Evolutionary conservation across 106 monocot genomes (phyloP), one percentile per base, ranked within the genome.

Genomic region (Gastrodia elata): DNA sequence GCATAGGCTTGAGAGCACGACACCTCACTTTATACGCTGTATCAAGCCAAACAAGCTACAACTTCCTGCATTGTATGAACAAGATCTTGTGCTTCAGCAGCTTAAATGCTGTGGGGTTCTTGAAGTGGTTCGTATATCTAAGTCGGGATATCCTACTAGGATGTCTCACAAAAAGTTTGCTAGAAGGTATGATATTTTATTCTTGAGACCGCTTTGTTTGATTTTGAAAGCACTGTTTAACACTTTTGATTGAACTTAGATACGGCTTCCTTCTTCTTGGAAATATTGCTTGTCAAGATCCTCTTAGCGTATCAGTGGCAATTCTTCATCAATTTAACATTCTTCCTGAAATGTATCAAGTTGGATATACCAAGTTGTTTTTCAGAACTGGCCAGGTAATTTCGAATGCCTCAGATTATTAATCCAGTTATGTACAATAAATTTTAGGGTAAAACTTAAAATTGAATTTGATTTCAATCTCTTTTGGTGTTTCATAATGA

Each of bases 281-380:
- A 79, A 81, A 75, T 86, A 86, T 90, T 72, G 90, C 89, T 77
- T 84, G 87, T 33, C 87, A 90, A 86, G 90, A 96, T 68, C 92
- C 96, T 26, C 77, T 96, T 25, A 96, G 87, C 75, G 92, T 96
- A 40, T 96, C 96, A 28, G 88, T 96, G 36, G 92, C 92, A 27
- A 92, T 96, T 74, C 96, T 96, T 81, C 87, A 92, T 15, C 96
- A 96, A 35, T 96, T 92, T 56, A 90, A 90, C 77, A 87, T 96
- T 75, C 84, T 92, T 73, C 96, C 96, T 27, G 96, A 96, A 78
- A 96, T 96, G 96, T 96, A 96, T 82, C 96, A 90, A 86, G 92
- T 92, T 81, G 96, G 96, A 34, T 96, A 90, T 74, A 96, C 96
- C 72, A 96, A 96, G 64, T 84, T 96, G 38, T 96, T 92, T 76